Percentiles rank a stretch among this genome's conserved stretches.
phyloP scores from a whole-genome alignment of 2,329 filamentous ascomycete genomes.

The Sordariomycetes sp. region DNA sequence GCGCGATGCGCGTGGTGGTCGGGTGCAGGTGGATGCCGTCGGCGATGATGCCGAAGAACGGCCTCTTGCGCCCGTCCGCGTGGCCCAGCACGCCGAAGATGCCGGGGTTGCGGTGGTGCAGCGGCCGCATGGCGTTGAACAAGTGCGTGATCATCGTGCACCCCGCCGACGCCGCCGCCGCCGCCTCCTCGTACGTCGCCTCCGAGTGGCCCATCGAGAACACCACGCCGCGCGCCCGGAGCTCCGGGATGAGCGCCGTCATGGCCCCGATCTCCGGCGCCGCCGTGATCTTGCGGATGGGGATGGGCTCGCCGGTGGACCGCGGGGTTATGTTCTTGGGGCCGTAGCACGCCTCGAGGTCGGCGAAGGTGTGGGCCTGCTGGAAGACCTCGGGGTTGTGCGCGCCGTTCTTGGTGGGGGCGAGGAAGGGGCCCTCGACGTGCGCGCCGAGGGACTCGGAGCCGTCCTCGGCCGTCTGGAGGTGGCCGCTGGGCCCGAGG shows the following conservation, averaged over 20 bases:
- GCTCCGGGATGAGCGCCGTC: constrained; percentile 54
- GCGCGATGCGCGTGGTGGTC: constrained; percentile 81
- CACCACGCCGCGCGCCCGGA: constrained; percentile 56
- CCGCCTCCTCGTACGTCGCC: constrained; percentile 74
- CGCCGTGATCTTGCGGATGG: constrained; percentile 72
- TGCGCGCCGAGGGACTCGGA: constrained; percentile 85
- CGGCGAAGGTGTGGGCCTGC: constrained; percentile 49
- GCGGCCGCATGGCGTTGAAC: constrained; percentile 87
- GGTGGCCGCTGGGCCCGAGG: constrained; percentile 58
- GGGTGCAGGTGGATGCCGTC: constrained; percentile 88
- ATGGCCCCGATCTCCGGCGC: constrained; percentile 73
- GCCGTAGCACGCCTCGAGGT: constrained; percentile 65
- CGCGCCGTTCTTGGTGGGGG: constrained; percentile 72
- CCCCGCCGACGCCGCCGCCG: constrained; percentile 58
- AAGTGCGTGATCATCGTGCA: constrained; percentile 87
- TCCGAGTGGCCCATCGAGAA: constrained; percentile 81
- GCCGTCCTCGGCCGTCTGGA: constrained; percentile 53
- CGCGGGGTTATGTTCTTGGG: constrained; percentile 46
- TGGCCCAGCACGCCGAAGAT: constrained; percentile 78
- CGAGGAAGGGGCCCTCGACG: constrained; percentile 84
- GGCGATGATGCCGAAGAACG: constrained; percentile 81
- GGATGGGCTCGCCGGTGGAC: constrained; percentile 22
- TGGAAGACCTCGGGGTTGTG: constrained; percentile 67
- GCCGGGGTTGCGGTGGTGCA: constrained; percentile 84
- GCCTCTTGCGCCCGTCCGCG: constrained; percentile 45